Evolutionary conservation across 140 eudicot species (phyloP).

Genomic region (Cichorium intybus): DNA sequence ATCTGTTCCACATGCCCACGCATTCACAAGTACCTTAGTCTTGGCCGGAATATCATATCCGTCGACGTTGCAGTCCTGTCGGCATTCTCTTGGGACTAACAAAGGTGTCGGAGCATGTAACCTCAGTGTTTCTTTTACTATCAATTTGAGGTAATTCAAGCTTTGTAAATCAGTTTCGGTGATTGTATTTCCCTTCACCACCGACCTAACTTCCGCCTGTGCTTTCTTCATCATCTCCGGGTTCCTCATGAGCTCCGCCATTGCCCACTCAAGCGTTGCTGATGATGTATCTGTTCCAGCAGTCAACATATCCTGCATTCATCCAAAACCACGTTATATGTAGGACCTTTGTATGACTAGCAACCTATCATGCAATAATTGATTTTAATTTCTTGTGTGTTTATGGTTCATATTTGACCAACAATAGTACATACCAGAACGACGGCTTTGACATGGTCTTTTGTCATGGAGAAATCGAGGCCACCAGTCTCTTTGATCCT

Average conservation of each 20-base stretch:
- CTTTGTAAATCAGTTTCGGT: background rate
- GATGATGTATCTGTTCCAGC: slow-evolving; percentile 2
- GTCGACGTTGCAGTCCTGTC: background rate
- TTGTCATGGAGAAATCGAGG: background rate
- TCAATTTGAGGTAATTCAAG: background rate
- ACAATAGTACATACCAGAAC: slow-evolving; percentile 4
- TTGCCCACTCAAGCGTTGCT: background rate
- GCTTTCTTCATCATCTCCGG: slow-evolving; percentile 10
- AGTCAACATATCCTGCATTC: slow-evolving; percentile 7
- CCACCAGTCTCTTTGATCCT: slow-evolving; percentile 5
- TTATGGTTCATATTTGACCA: no score
- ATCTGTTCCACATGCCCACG: slow-evolving; percentile 24
- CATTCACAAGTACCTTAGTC: slow-evolving; percentile 20
- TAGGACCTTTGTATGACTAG: background rate
- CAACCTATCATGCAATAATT: no score
- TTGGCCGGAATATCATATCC: no score
- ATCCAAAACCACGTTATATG: background rate
- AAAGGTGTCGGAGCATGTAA: slow-evolving; percentile 1
- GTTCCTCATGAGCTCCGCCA: slow-evolving; percentile 1
- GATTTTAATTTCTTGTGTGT: no score
- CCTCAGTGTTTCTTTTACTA: background rate
- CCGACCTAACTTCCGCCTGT: background rate
- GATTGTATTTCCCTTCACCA: background rate
- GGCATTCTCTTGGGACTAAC: background rate
- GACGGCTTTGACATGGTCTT: slow-evolving; percentile 1